These are phyloP conservation scores for Beauveria medogensis DNA, from an alignment of 2,329 filamentous ascomycete species.

Conservation along the genomic window DNA sequence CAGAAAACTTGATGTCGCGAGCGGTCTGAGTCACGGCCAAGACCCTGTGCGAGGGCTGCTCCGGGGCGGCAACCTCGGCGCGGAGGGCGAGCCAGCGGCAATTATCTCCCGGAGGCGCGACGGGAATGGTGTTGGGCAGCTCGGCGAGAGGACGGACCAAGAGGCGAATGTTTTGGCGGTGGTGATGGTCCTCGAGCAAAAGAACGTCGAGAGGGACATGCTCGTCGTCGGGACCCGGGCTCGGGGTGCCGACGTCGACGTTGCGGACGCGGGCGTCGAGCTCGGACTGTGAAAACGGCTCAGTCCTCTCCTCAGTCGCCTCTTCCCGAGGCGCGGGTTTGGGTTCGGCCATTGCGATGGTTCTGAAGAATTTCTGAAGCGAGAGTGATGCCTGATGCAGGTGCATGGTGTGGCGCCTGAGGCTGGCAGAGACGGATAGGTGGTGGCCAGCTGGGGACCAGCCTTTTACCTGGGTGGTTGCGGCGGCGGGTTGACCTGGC, in stretches of 20 bases:
- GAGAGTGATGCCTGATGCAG: conserved; percentile 14
- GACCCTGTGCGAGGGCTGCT: conserved; percentile 48
- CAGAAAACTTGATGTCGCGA: conserved; percentile 52
- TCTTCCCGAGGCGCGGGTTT: conserved; percentile 30
- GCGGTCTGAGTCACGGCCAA: conserved; percentile 53
- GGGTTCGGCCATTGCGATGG: conserved; percentile 37
- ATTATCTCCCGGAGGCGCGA: conserved; percentile 47
- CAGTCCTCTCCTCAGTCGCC: conserved; percentile 44
- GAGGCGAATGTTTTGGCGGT: conserved; percentile 49
- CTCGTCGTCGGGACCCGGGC: conserved; percentile 29
- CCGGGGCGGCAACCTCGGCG: conserved; percentile 43
- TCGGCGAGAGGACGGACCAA: conserved; percentile 46
- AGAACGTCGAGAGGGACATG: conserved; percentile 47
- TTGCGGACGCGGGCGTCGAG: conserved; percentile 41
- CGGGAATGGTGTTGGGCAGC: conserved; percentile 43
- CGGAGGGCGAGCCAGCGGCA: conserved; percentile 49
- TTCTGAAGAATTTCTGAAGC: conserved; percentile 9
- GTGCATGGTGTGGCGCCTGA: conserved; percentile 16
- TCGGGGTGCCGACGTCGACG: conserved; percentile 33
- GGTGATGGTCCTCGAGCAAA: conserved; percentile 41
- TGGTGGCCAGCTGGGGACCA: neutral
- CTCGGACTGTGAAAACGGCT: conserved; percentile 50
- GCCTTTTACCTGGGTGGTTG: neutral
- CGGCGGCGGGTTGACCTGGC: neutral
- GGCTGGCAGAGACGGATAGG: neutral